These are phyloP conservation scores for Zygosaccharomyces kombuchaensis DNA, from an alignment of 805 yeast genomes.

Conservation along the genomic window DNA sequence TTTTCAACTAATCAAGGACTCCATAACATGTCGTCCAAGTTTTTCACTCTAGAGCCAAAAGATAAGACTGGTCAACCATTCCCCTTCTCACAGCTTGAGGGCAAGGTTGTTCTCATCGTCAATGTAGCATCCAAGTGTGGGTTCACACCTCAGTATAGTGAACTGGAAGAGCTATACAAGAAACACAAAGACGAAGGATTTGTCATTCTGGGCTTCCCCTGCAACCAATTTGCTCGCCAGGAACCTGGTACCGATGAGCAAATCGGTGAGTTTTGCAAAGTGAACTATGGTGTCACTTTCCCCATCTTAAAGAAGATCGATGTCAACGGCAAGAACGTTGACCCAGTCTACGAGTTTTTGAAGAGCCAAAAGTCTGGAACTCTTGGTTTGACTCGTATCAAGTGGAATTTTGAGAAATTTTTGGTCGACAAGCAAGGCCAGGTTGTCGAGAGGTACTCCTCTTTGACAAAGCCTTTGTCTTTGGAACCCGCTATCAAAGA, in stretches of 20 bases:
- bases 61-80: constrained; percentile 57
- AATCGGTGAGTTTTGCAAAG: constrained; percentile 64
- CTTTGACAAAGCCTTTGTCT: constrained; percentile 62
- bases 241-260: constrained; percentile 69
- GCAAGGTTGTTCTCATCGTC: constrained; percentile 77
- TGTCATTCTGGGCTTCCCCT: constrained; percentile 77
- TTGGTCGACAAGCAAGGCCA: constrained; percentile 50
- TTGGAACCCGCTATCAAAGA: constrained; percentile 57
- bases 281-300: constrained; percentile 88
- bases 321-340: constrained; percentile 80
- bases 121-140: constrained; percentile 88
- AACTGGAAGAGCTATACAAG: constrained; percentile 62
- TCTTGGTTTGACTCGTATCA: constrained; percentile 65
- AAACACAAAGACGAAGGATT: constrained; percentile 62
- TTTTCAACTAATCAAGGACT: neutral
- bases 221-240: constrained; percentile 83
- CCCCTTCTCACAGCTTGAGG: constrained; percentile 58
- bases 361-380: constrained; percentile 57
- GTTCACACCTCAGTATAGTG: constrained; percentile 71
- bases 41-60: constrained; percentile 60
- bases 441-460: constrained; percentile 57
- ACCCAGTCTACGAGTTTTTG: constrained; percentile 74
- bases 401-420: constrained; percentile 81
- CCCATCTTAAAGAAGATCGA: constrained; percentile 83
- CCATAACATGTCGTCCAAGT: constrained; percentile 38